phyloP scores from a whole-genome alignment of 192 early-diverging fungal genomes.

The Coemansia sp. region DNA sequence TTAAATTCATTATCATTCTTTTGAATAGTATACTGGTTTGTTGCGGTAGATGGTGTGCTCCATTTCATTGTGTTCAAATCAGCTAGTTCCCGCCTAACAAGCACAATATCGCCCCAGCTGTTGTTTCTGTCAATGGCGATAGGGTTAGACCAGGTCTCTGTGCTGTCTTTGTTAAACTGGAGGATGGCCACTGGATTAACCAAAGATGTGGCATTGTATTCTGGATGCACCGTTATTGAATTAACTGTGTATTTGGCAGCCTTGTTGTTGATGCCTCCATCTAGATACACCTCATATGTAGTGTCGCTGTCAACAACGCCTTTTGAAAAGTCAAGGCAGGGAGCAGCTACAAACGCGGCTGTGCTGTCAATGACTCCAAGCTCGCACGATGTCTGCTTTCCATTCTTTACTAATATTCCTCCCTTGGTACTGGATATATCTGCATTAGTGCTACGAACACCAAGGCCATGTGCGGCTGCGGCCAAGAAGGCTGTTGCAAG shows the following conservation, averaged over 20 bases:
- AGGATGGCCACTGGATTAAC: slow-evolving; percentile 11
- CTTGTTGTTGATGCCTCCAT: slow-evolving; percentile 11
- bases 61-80: neutral
- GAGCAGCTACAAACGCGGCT: neutral
- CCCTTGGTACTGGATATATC: slow-evolving; percentile 2
- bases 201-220: neutral
- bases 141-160: neutral
- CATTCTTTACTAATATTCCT: neutral
- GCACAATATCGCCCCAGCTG: neutral
- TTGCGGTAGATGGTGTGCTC: neutral
- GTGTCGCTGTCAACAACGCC: neutral
- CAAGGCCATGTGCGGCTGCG: neutral
- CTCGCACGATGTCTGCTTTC: slow-evolving; percentile 17
- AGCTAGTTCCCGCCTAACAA: neutral
- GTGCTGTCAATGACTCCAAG: slow-evolving; percentile 14
- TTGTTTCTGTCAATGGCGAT: neutral
- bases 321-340: slow-evolving; percentile 9
- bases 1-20: too few relatives aligned
- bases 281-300: slow-evolving; percentile 12
- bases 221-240: slow-evolving; percentile 8
- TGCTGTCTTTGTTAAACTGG: slow-evolving; percentile 3
- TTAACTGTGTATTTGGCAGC: slow-evolving; percentile 8
- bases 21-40: too few relatives aligned
- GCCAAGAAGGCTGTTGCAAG: too few relatives aligned
- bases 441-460: neutral